These are phyloP conservation scores for Porpolomopsis calyptriformis DNA, from an alignment of 768 basidiomycete genomes.

Conservation along the genomic window DNA sequence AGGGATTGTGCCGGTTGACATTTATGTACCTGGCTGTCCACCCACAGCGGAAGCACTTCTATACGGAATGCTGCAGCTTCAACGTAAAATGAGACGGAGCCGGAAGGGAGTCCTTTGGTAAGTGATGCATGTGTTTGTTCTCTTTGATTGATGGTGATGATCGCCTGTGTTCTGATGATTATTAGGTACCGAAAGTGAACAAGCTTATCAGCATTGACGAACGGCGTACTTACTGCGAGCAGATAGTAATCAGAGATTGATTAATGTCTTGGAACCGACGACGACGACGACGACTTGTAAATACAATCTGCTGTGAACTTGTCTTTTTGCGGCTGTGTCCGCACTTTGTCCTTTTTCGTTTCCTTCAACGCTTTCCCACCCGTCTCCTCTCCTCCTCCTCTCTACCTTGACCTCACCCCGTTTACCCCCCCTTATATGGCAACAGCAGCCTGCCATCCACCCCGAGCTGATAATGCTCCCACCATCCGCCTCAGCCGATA, in stretches of 20 bases:
- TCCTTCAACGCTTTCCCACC: too few relatives aligned
- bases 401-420: too few relatives aligned
- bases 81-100: conserved; percentile 89
- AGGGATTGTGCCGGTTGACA: conserved; percentile 97
- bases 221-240: too few relatives aligned
- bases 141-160: conserved; percentile 3
- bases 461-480: not conserved
- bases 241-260: too few relatives aligned
- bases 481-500: not conserved
- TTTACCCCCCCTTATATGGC: too few relatives aligned
- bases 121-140: conserved; percentile 12
- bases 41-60: conserved; percentile 94
- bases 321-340: too few relatives aligned
- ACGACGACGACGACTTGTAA: too few relatives aligned
- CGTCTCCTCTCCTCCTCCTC: too few relatives aligned
- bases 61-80: conserved; percentile 93
- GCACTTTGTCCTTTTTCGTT: too few relatives aligned
- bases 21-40: conserved; percentile 94
- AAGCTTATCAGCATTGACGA: not conserved
- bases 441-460: not conserved
- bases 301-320: too few relatives aligned
- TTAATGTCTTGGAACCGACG: too few relatives aligned
- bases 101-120: conserved; percentile 84
- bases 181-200: conserved; percentile 48
- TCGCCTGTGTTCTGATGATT: too few relatives aligned